Conservation (phyloP, 2,329 filamentous ascomycete genomes). For the Pseudophaeomoniella oleicola region DNA sequence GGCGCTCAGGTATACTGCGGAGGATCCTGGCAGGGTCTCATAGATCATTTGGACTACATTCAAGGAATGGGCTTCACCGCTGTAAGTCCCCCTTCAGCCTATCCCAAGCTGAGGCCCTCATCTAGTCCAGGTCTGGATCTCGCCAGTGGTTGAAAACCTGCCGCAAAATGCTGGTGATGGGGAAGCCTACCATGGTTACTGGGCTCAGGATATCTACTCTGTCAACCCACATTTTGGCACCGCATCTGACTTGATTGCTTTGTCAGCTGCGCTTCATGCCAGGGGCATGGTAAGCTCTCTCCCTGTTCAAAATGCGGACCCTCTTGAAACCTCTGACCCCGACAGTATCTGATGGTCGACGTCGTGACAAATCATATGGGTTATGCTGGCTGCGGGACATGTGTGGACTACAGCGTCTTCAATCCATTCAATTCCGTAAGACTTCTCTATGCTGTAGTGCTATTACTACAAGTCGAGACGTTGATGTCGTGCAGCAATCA, state of each 20-base stretch:
- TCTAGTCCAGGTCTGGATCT: conserved; percentile 26
- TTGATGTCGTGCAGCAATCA: conserved; percentile 6
- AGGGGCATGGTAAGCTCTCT: conserved; percentile 30
- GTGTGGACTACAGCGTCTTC: conserved; percentile 39
- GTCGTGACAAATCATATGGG: conserved; percentile 44
- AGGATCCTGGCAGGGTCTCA: conserved; percentile 31
- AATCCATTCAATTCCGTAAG: conserved; percentile 37
- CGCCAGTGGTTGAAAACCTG: conserved; percentile 27
- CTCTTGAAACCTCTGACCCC: not conserved
- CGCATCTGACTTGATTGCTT: conserved; percentile 40
- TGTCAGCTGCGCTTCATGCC: conserved; percentile 40
- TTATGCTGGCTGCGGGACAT: conserved; percentile 30
- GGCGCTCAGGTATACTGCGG: conserved; percentile 25
- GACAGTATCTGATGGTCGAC: conserved; percentile 45
- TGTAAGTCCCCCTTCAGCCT: not conserved
- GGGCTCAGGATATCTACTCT: conserved; percentile 33
- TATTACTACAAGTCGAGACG: not conserved
- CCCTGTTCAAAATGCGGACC: not conserved
- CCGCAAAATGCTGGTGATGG: conserved; percentile 20
- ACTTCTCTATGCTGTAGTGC: conserved; percentile 7
- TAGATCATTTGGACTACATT: conserved; percentile 35
- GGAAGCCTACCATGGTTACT: conserved; percentile 34
- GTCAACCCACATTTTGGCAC: conserved; percentile 48
- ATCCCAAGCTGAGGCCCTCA: not conserved
- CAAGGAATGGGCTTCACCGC: conserved; percentile 33